Percentiles rank a stretch among this genome's conserved stretches.
Conservation (phyloP, 441 rosid species). For the Euphorbia celastroides region DNA sequence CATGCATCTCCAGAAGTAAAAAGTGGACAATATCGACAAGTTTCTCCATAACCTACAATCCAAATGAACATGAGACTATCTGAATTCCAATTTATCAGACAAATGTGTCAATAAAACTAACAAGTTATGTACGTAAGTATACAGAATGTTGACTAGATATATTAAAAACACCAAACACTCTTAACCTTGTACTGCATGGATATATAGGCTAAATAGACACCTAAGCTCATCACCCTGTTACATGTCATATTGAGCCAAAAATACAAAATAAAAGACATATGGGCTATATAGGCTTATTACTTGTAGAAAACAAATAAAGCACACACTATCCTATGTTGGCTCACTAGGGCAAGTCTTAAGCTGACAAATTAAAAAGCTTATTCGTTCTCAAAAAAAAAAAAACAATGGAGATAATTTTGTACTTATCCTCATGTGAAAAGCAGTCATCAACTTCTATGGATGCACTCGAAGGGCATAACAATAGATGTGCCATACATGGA, state of each 20-base stretch:
- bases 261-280: neutral
- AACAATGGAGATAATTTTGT: neutral
- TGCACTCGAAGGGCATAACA: neutral
- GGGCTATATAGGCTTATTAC: neutral
- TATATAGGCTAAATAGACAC: neutral
- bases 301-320: neutral
- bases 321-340: neutral
- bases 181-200: neutral
- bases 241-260: neutral
- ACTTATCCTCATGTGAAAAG: neutral
- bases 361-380: neutral
- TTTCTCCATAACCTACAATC: constrained; percentile 92
- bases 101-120: neutral
- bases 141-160: too few species aligned
- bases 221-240: neutral
- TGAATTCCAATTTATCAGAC: neutral
- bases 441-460: neutral
- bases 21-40: constrained; percentile 89
- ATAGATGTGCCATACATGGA: neutral
- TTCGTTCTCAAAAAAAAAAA: neutral
- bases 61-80: constrained; percentile 3
- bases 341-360: neutral
- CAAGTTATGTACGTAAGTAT: neutral
- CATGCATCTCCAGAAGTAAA: constrained; percentile 79
- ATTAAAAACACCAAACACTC: neutral